Percentiles rank a stretch among this genome's conserved stretches.
phyloP scores from a whole-genome alignment of 306 rosid species.

The Quercus engelmannii region DNA sequence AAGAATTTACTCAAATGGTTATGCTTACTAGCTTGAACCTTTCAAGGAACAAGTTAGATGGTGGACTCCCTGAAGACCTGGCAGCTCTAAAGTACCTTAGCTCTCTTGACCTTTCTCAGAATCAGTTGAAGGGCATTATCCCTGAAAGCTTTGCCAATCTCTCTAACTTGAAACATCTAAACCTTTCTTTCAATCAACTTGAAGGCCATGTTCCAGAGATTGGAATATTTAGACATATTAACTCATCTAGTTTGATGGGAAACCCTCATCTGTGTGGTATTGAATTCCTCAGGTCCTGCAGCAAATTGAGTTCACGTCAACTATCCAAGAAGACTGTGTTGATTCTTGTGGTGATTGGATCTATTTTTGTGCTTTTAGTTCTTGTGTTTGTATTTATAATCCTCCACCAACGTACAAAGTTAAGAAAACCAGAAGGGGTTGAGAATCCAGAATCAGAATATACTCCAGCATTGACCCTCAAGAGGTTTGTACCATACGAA shows the following conservation, averaged over 20 bases:
- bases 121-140: constrained; percentile 60
- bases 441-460: constrained; percentile 35
- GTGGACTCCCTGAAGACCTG: constrained; percentile 52
- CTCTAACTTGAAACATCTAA: constrained; percentile 53
- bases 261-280: constrained; percentile 73
- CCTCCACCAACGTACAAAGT: constrained; percentile 18
- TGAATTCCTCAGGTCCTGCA: constrained; percentile 44
- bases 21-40: constrained; percentile 63
- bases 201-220: constrained; percentile 63
- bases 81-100: constrained; percentile 47
- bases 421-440: constrained; percentile 5
- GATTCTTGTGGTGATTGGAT: constrained; percentile 43
- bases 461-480: constrained; percentile 40
- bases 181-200: constrained; percentile 79
- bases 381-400: constrained; percentile 31
- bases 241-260: constrained; percentile 54
- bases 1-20: constrained; percentile 44
- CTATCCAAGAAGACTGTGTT: constrained; percentile 46
- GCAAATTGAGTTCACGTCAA: constrained; percentile 23
- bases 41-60: constrained; percentile 63
- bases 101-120: constrained; percentile 79
- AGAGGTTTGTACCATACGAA: constrained; percentile 55
- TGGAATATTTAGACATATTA: constrained; percentile 55
- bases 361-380: constrained; percentile 37
- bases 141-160: constrained; percentile 47